phyloP scores from a whole-genome alignment of 495 filamentous ascomycete genomes.

The Cairneyella variabilis region DNA sequence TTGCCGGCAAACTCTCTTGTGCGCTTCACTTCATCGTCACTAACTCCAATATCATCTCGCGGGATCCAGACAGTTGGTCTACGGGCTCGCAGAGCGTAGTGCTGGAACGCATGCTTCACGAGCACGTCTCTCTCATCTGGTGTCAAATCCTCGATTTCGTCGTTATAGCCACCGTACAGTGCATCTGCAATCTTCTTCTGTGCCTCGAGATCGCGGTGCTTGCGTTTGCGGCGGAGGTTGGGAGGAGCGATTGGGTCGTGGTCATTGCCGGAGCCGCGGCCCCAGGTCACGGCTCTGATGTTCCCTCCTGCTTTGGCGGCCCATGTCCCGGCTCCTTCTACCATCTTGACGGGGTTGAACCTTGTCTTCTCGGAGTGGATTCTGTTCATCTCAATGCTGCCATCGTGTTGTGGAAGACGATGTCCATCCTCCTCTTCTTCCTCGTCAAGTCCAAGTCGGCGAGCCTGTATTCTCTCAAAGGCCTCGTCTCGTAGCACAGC shows the following conservation, averaged over 20 bases:
- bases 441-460: constrained; percentile 48
- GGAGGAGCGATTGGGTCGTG: constrained; percentile 33
- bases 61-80: constrained; percentile 93
- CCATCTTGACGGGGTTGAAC: constrained; percentile 42
- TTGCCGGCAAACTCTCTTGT: constrained; percentile 68
- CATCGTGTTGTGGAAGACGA: constrained; percentile 11
- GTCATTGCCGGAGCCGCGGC: constrained; percentile 37
- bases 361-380: constrained; percentile 25
- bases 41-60: constrained; percentile 83
- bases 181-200: constrained; percentile 70
- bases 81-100: constrained; percentile 80
- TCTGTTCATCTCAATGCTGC: constrained; percentile 56
- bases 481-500: constrained; percentile 84
- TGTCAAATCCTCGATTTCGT: constrained; percentile 91
- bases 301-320: constrained; percentile 28
- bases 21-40: constrained; percentile 82
- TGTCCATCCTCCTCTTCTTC: constrained; percentile 34
- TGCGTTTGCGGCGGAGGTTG: constrained; percentile 31
- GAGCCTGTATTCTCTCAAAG: constrained; percentile 74
- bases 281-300: constrained; percentile 12
- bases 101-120: constrained; percentile 85
- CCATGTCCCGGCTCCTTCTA: constrained; percentile 44
- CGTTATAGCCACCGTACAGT: constrained; percentile 80
- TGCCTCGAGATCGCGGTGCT: constrained; percentile 52
- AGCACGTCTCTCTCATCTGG: constrained; percentile 86